phyloP scores from a whole-genome alignment of 2,329 filamentous ascomycete genomes.

The Nigrospora sphaerica region DNA sequence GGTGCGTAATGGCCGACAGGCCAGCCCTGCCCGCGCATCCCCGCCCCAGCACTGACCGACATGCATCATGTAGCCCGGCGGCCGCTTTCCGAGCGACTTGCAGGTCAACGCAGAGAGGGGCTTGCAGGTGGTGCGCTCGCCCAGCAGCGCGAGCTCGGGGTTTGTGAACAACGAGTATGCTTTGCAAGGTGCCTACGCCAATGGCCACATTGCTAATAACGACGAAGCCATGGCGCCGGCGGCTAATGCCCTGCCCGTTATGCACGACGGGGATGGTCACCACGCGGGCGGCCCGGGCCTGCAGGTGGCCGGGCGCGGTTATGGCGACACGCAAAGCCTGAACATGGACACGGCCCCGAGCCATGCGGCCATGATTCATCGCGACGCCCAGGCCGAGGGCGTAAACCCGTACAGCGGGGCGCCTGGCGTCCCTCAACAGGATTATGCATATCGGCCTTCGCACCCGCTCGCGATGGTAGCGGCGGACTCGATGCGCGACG shows the following conservation, averaged over 20 bases:
- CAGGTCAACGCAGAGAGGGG: conserved; percentile 71
- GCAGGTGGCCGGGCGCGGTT: conserved; percentile 24
- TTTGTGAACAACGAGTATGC: conserved; percentile 24
- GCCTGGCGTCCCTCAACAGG: conserved; percentile 6
- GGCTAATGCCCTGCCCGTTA: conserved; percentile 46
- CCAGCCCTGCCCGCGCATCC: background rate
- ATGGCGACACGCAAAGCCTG: conserved; percentile 37
- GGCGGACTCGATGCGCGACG: background rate
- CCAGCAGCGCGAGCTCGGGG: conserved; percentile 74
- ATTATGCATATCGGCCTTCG: conserved; percentile 7
- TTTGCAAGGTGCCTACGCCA: conserved; percentile 10
- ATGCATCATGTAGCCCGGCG: background rate
- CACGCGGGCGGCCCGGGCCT: conserved; percentile 11
- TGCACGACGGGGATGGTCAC: conserved; percentile 28
- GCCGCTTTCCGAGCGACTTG: conserved; percentile 87
- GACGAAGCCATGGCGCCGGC: conserved; percentile 50
- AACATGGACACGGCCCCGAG: conserved; percentile 42
- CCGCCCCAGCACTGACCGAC: too few relatives aligned
- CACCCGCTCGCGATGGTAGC: conserved; percentile 12
- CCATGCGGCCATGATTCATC: conserved; percentile 40
- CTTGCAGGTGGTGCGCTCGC: conserved; percentile 72
- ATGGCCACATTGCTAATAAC: conserved; percentile 27
- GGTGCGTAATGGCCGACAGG: conserved; percentile 12
- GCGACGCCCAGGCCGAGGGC: conserved; percentile 45
- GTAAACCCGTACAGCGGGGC: conserved; percentile 44